These are phyloP conservation scores for Aspergillus sp. DNA, from an alignment of 2,329 filamentous ascomycete species.

Conservation along the genomic window DNA sequence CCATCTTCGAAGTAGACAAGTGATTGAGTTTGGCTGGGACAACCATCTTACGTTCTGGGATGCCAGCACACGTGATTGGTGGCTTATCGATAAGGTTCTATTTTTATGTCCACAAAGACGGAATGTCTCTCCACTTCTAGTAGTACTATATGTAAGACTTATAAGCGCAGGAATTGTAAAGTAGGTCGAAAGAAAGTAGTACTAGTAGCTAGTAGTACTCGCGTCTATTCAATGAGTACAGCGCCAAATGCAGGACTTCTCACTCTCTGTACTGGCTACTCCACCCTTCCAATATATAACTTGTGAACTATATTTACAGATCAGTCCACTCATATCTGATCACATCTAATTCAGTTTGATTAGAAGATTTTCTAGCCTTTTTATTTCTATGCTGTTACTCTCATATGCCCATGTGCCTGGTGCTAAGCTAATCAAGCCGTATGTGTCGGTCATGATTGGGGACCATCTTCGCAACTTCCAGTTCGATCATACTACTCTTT, in stretches of 20 bases:
- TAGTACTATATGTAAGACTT: background rate
- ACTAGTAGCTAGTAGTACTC: too few relatives aligned
- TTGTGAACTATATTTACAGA: too few relatives aligned
- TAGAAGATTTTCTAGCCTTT: too few relatives aligned
- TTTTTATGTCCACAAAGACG: background rate
- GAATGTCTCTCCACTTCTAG: background rate
- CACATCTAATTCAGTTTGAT: too few relatives aligned
- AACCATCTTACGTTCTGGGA: slow-evolving; percentile 20
- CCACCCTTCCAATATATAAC: too few relatives aligned
- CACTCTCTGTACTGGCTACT: too few relatives aligned
- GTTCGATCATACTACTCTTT: background rate
- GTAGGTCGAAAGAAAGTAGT: too few relatives aligned
- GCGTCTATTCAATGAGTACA: too few relatives aligned
- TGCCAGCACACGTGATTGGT: slow-evolving; percentile 21
- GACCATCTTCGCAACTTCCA: background rate
- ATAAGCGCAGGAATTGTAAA: too few relatives aligned
- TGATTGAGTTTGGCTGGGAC: slow-evolving; percentile 29
- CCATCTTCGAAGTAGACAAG: slow-evolving; percentile 17
- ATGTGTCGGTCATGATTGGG: background rate
- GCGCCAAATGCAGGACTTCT: too few relatives aligned
- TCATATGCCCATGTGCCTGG: background rate
- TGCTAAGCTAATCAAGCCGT: background rate
- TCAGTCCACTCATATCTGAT: too few relatives aligned
- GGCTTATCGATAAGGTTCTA: slow-evolving; percentile 29
- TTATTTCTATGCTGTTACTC: too few relatives aligned